phyloP scores from a whole-genome alignment of 495 filamentous ascomycete genomes.

The Aspergillus carlsbadensis region DNA sequence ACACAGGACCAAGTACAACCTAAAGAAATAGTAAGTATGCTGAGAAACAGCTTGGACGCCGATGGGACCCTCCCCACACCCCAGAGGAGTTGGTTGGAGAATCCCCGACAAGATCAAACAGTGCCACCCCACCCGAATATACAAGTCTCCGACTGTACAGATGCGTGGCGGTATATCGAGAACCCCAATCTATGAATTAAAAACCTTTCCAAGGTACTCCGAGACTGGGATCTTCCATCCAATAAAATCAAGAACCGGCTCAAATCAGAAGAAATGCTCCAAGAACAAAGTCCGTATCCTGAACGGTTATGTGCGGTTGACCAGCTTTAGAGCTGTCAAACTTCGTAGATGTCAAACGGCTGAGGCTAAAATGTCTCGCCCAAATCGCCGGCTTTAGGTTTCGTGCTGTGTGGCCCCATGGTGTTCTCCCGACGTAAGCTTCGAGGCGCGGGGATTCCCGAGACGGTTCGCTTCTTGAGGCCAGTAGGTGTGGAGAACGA shows the following conservation, averaged over 20 bases:
- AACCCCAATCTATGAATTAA: slow-evolving; percentile 17
- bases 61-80: slow-evolving; percentile 18
- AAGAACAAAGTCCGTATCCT: slow-evolving; percentile 16
- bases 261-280: slow-evolving; percentile 12
- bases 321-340: slow-evolving; percentile 21
- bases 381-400: slow-evolving; percentile 57
- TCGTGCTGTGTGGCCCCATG: slow-evolving; percentile 53
- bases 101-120: slow-evolving; percentile 10
- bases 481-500: slow-evolving; percentile 36
- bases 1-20: slow-evolving; percentile 22
- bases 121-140: slow-evolving; percentile 17
- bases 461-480: slow-evolving; percentile 49
- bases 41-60: slow-evolving; percentile 50
- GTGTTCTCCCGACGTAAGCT: slow-evolving; percentile 48
- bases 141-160: slow-evolving; percentile 23
- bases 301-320: slow-evolving; percentile 18
- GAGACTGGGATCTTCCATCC: slow-evolving; percentile 2
- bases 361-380: slow-evolving; percentile 62
- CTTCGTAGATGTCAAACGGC: slow-evolving; percentile 22
- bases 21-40: slow-evolving; percentile 28
- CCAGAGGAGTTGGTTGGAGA: too few species aligned
- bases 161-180: slow-evolving; percentile 7
- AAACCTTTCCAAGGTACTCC: slow-evolving; percentile 6
- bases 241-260: slow-evolving; percentile 16
- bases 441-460: slow-evolving; percentile 50